These are phyloP conservation scores for Catunica adiposa DNA, from an alignment of 2,329 filamentous ascomycete species.

Conservation along the genomic window DNA sequence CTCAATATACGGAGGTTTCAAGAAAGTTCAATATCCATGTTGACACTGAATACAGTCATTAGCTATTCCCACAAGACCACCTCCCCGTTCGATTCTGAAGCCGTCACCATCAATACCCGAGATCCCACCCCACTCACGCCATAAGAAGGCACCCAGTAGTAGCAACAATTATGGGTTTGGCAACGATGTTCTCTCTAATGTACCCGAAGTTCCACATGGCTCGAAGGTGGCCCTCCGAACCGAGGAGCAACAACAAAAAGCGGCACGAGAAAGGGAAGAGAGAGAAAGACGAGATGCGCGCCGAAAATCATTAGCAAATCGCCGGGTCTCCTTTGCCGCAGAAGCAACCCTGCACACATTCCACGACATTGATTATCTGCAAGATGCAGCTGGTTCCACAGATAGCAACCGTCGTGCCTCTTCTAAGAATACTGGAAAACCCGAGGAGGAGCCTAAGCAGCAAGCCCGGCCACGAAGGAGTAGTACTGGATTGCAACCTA, in stretches of 20 bases:
- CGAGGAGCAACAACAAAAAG: constrained; percentile 54
- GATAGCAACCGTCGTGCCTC: constrained; percentile 51
- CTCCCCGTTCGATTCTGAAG: constrained; percentile 58
- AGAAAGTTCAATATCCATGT: background rate
- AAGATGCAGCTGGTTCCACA: constrained; percentile 69
- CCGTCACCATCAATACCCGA: constrained; percentile 54
- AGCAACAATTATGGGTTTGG: constrained; percentile 9
- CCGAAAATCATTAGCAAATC: constrained; percentile 80
- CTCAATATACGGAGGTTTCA: background rate
- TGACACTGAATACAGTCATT: constrained; percentile 30
- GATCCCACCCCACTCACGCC: constrained; percentile 32
- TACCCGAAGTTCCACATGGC: constrained; percentile 19
- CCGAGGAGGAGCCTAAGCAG: constrained; percentile 17
- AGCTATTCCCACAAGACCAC: constrained; percentile 33
- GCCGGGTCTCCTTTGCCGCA: constrained; percentile 89
- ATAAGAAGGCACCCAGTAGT: constrained; percentile 5
- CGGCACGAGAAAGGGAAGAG: constrained; percentile 52
- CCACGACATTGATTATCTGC: constrained; percentile 78
- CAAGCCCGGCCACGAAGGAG: constrained; percentile 36
- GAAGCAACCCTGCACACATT: constrained; percentile 96
- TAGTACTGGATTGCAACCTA: constrained; percentile 32
- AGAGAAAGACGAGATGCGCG: constrained; percentile 69
- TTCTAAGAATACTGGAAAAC: background rate
- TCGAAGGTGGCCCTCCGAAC: constrained; percentile 46
- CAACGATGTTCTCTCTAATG: constrained; percentile 12